Evolutionary conservation across 1,284 basidiomycete genomes (phyloP).

Genomic region (Cryptococcus sp.): DNA sequence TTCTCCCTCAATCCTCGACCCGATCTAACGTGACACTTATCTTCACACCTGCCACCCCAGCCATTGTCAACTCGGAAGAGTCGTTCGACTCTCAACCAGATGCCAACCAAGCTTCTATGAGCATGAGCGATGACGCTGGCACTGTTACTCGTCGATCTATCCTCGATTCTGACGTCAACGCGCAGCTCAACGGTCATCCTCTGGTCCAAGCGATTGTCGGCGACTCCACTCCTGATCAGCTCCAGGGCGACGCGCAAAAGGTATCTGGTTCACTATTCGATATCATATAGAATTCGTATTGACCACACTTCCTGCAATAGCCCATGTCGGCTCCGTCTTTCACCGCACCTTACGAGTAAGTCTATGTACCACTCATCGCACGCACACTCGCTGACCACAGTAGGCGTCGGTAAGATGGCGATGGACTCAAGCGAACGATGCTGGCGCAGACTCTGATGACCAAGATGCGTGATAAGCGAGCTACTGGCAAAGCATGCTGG

Average conservation of each 20-base stretch:
- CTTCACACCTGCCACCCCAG: constrained; percentile 30
- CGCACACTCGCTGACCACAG: constrained; percentile 3
- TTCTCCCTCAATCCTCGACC: constrained; percentile 12
- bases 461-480: no score
- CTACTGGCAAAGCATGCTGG: no score
- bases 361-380: neutral
- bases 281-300: neutral
- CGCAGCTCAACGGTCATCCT: no score
- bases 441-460: no score
- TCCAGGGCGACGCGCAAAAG: constrained; percentile 1
- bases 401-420: constrained; percentile 16
- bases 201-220: no score
- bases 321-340: constrained; percentile 14
- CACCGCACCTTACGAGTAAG: constrained; percentile 16
- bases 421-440: constrained; percentile 9
- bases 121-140: neutral
- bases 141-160: no score
- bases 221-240: no score
- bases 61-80: constrained; percentile 12
- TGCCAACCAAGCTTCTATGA: no score
- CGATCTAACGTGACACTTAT: constrained; percentile 36
- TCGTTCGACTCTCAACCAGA: constrained; percentile 1
- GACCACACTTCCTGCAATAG: neutral
- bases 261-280: neutral
- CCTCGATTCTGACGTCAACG: no score